Base-by-base conservation (phyloP, 2,329 filamentous ascomycete species). In the Hymenoscyphus infarciens region DNA sequence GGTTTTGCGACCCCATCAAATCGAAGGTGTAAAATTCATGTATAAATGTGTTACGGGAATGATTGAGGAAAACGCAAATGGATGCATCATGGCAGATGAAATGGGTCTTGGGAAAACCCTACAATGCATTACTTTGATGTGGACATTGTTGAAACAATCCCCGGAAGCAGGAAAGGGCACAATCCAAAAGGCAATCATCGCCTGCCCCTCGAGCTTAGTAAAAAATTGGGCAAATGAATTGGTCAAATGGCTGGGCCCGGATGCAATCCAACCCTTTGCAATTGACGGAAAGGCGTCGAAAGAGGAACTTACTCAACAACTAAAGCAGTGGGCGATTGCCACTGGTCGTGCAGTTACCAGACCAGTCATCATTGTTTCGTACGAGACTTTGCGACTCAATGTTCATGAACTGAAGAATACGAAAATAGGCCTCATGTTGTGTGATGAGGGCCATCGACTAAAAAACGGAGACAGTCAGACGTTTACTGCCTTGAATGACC, bases 81-180 rank as follows among this genome's bases (percentile, higher is more conserved):
- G 95, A 1, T 99, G 95, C 77, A 99, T 99, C 74, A 99, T 99
- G 95, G 95, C 95, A 60, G 95, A 99, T 75, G 95, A 97, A 75
- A 99, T 99, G 95, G 95, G 95, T 70, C 80, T 99, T 33, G 95
- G 95, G 62, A 99, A 99, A 79, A 99, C 95, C 19, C 78, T 99
- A 53, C 95, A 99, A 80, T 99, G 95, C 76, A 99, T 99, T 72
- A 86, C 95, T 0, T 83, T 99, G 57, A 88, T 99, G 82, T 99
- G 95, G 95, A 99, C 95, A 1, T 78, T 99, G 1, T 79, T 99
- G 16, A 98, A 97, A 75, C 95, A 99, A 74, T 96, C 93, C 0
- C 91, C 95, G 0, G 92, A 97, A 49, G 92, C 94, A n/a, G 95
- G 95, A 22, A 97, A 93, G 74, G 78, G 90, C 0, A 96, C 92